Evolutionary conservation across 2,329 filamentous ascomycete genomes (phyloP).

Genomic region (Fusarium sp.): DNA sequence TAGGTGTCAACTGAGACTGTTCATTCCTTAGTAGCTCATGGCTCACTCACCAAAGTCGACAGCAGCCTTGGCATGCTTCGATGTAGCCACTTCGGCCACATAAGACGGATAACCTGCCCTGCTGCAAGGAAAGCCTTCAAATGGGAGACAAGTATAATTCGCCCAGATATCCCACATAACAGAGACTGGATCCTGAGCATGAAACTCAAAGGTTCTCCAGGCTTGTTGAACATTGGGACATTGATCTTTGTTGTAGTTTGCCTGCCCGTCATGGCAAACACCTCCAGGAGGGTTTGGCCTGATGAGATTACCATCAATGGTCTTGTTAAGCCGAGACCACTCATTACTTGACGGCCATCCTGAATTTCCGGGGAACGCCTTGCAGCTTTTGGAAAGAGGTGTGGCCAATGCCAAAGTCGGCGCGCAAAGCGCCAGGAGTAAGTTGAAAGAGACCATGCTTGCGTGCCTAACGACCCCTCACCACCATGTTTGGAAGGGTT

Average conservation of each 20-base stretch:
- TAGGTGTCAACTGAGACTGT: slow-evolving; percentile 23
- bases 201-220: slow-evolving; percentile 24
- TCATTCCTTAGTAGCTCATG: not conserved
- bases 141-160: slow-evolving; percentile 60
- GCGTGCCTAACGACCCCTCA: not conserved
- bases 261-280: slow-evolving; percentile 9
- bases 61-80: slow-evolving; percentile 35
- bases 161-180: slow-evolving; percentile 52
- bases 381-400: slow-evolving; percentile 7
- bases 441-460: not conserved
- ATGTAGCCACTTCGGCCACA: slow-evolving; percentile 40
- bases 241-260: slow-evolving; percentile 8
- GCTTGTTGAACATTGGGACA: slow-evolving; percentile 10
- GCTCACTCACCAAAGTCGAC: slow-evolving; percentile 18
- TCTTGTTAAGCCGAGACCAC: slow-evolving; percentile 6
- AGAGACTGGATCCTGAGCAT: slow-evolving; percentile 25
- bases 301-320: slow-evolving; percentile 6
- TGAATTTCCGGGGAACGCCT: not conserved
- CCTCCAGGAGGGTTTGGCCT: not conserved
- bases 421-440: slow-evolving; percentile 3
- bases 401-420: not conserved
- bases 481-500: not conserved
- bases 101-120: slow-evolving; percentile 39
- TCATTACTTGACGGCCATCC: slow-evolving; percentile 3
- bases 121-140: slow-evolving; percentile 48